Evolutionary conservation across 1,139 yeast genomes (phyloP), one percentile per base, ranked within the genome.

Genomic region (Candida sp.): DNA sequence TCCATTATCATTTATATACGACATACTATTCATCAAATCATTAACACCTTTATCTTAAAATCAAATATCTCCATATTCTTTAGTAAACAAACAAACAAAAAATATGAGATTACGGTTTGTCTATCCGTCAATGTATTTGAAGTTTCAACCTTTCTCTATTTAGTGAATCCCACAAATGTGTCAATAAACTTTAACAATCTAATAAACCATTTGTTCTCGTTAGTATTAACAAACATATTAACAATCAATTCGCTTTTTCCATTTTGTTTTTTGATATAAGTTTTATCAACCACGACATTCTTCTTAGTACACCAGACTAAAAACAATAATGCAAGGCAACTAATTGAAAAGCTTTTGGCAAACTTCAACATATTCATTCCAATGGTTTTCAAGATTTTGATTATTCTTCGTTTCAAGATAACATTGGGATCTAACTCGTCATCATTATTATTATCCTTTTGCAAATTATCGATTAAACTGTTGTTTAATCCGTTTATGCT

Each of bases 181-280:
- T 73, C 72, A 39, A 73, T 51, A 42, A 73, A 53, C 23, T 51
- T 55, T 39, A 73, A 64, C 47, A 73, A 53, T 47, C 77, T 61
- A 36, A 73, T 63, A 43, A 73, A 73, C 78, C 78, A 73, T 55
- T 69, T 73, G 52, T 73, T 72, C 48, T 73, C 75, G 46, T 68
- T 65, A 8, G 75, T 68, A 49, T 70, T 70, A 44, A 73, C 58
- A 21, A 71, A 61, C 77, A 73, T 72, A 49, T 71, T 72, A 45
- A 73, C 69, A 11, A 73, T 61, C 53, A 73, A 65, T 49, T 73
- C 78, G 48, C 69, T 70, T 48, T 60, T 63, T 40, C 53, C 58
- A 41, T 50, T 54, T 19, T 70, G 68, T 43, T 62, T 66, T 39
- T 56, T 66, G 15, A 73, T 72, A n/a, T 72, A 45, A 1, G 77